Percentiles rank a stretch among this genome's conserved stretches.
phyloP scores from a whole-genome alignment of 163 green algal genomes.

The Volvox carteri region DNA sequence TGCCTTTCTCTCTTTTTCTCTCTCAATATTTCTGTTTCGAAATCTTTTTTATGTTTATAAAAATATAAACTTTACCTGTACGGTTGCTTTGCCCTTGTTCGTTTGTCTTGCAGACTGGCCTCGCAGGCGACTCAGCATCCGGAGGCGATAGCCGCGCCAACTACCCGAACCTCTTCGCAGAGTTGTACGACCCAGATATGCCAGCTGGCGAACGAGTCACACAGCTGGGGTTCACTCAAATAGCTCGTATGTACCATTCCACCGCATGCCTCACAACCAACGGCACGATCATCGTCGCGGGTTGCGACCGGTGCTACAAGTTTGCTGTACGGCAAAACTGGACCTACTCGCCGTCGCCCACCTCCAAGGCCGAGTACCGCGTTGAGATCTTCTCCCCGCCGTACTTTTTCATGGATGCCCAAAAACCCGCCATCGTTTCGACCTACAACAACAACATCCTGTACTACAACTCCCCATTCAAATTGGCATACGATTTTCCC shows the following conservation, averaged over 20 bases:
- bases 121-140: slow-evolving; percentile 58
- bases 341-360: slow-evolving; percentile 28
- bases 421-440: neutral
- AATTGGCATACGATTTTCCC: slow-evolving; percentile 11
- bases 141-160: slow-evolving; percentile 57
- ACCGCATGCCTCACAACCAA: slow-evolving; percentile 60
- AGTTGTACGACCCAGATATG: slow-evolving; percentile 56
- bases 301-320: slow-evolving; percentile 56
- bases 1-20: neutral
- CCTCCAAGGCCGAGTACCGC: slow-evolving; percentile 52
- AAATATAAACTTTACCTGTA: no score
- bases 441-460: neutral
- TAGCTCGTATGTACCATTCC: slow-evolving; percentile 65
- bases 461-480: slow-evolving; percentile 40
- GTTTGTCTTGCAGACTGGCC: slow-evolving; percentile 25
- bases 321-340: neutral
- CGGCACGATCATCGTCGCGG: slow-evolving; percentile 60
- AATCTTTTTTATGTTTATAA: no score
- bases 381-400: slow-evolving; percentile 54
- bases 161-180: slow-evolving; percentile 53
- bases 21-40: no score
- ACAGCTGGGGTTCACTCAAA: slow-evolving; percentile 2
- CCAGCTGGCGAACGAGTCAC: slow-evolving; percentile 14
- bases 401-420: slow-evolving; percentile 19
- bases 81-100: no score